Evolutionary conservation across 2,329 filamentous ascomycete genomes (phyloP).

Genomic region (Aureobasidium sp.): DNA sequence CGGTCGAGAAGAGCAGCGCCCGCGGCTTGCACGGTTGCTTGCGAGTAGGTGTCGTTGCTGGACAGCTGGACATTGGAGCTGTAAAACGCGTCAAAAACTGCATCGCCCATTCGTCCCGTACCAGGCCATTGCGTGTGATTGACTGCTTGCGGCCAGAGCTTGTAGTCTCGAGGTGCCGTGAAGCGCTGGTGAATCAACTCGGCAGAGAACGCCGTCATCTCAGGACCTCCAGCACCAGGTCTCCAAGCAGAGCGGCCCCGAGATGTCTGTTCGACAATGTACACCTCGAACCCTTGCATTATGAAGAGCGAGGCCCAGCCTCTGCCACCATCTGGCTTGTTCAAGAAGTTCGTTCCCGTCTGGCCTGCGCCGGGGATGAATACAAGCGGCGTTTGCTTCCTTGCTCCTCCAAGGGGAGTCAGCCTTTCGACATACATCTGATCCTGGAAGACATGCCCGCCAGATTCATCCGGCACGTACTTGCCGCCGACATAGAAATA

Average conservation of each 20-base stretch:
- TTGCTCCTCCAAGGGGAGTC: constrained; percentile 26
- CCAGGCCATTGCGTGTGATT: constrained; percentile 41
- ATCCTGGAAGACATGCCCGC: constrained; percentile 23
- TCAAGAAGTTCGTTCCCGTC: constrained; percentile 38
- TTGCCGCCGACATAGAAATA: constrained; percentile 23
- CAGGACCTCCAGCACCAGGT: background rate
- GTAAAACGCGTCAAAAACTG: constrained; percentile 45
- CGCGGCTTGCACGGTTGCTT: constrained; percentile 32
- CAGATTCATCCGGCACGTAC: constrained; percentile 18
- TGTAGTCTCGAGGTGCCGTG: constrained; percentile 31
- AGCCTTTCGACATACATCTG: constrained; percentile 52
- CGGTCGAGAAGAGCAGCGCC: constrained; percentile 37
- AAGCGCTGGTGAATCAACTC: constrained; percentile 30
- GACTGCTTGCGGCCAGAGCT: constrained; percentile 36
- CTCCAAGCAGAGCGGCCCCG: constrained; percentile 28
- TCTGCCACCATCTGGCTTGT: constrained; percentile 41
- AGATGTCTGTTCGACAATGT: constrained; percentile 37
- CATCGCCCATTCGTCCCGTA: constrained; percentile 35
- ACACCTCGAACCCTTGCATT: constrained; percentile 40
- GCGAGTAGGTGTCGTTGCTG: constrained; percentile 24
- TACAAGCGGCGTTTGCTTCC: constrained; percentile 30
- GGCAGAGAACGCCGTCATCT: constrained; percentile 12
- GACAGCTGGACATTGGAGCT: constrained; percentile 37
- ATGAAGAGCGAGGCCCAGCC: constrained; percentile 46
- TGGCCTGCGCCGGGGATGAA: constrained; percentile 40